These are phyloP conservation scores for Penicillium dipodomyicola DNA, from an alignment of 495 filamentous ascomycete genomes.

Conservation along the genomic window DNA sequence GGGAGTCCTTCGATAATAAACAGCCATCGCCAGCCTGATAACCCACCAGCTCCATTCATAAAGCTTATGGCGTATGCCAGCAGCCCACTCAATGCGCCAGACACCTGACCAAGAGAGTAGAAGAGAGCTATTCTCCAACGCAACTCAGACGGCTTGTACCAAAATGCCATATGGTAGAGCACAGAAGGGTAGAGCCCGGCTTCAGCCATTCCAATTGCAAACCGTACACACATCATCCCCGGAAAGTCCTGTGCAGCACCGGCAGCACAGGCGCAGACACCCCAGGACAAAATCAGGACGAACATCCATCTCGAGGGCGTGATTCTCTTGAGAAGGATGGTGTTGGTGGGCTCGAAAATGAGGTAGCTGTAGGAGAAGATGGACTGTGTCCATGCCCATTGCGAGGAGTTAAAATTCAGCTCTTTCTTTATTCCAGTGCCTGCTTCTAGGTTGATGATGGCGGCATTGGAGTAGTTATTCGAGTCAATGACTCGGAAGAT, in stretches of 20 bases:
- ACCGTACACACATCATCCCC: slow-evolving; percentile 42
- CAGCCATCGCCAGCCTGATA: slow-evolving; percentile 46
- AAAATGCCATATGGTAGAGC: slow-evolving; percentile 43
- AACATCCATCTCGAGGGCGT: slow-evolving; percentile 47
- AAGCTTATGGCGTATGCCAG: slow-evolving; percentile 43
- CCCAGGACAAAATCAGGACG: slow-evolving; percentile 41
- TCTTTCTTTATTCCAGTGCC: slow-evolving; percentile 46
- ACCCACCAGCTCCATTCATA: slow-evolving; percentile 34
- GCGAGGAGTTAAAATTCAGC: slow-evolving; percentile 31
- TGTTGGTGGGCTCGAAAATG: slow-evolving; percentile 44
- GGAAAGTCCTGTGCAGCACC: slow-evolving; percentile 36
- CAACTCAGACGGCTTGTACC: slow-evolving; percentile 40
- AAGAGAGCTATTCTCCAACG: slow-evolving; percentile 38
- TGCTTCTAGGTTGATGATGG: slow-evolving; percentile 47
- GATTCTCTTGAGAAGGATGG: slow-evolving; percentile 33
- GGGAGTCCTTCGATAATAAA: slow-evolving; percentile 48
- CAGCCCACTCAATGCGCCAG: slow-evolving; percentile 37
- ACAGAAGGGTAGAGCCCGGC: slow-evolving; percentile 42
- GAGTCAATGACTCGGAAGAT: slow-evolving; percentile 43
- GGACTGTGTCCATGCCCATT: slow-evolving; percentile 45
- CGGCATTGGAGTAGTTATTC: slow-evolving; percentile 44
- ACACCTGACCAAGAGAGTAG: slow-evolving; percentile 38
- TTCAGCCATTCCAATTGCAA: slow-evolving; percentile 41
- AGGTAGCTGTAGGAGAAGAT: slow-evolving; percentile 45
- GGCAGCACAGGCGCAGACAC: slow-evolving; percentile 35